Evolutionary conservation across 768 basidiomycete genomes (phyloP).

Genomic region (Tylopilus felleus): DNA sequence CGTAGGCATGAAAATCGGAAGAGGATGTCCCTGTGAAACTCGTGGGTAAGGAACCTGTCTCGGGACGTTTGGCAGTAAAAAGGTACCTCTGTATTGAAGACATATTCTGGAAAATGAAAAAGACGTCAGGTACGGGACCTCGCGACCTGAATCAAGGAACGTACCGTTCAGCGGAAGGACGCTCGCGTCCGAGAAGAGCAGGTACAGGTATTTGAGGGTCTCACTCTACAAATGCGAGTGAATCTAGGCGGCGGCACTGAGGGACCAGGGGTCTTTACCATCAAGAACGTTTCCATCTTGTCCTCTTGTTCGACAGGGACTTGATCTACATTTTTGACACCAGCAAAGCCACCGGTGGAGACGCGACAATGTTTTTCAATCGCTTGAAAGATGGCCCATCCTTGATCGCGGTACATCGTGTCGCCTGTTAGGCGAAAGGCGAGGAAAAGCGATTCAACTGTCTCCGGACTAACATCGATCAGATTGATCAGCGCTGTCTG

Average conservation of each 20-base stretch:
- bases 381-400: slow-evolving; percentile 87
- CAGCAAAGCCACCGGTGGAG: slow-evolving; percentile 79
- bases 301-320: slow-evolving; percentile 68
- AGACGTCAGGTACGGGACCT: slow-evolving; percentile 6
- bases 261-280: slow-evolving; percentile 48
- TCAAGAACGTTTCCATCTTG: slow-evolving; percentile 94
- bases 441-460: slow-evolving; percentile 89
- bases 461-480: slow-evolving; percentile 69
- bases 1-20: slow-evolving; percentile 64
- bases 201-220: slow-evolving; percentile 87
- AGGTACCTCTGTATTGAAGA: slow-evolving; percentile 88
- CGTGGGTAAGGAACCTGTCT: not conserved
- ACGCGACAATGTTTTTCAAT: slow-evolving; percentile 82
- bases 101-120: slow-evolving; percentile 52
- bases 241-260: not conserved
- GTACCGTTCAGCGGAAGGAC: slow-evolving; percentile 72
- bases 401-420: slow-evolving; percentile 71
- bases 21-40: slow-evolving; percentile 54
- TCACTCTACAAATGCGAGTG: slow-evolving; percentile 54
- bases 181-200: slow-evolving; percentile 74
- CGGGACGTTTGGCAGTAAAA: not conserved
- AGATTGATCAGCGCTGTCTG: not conserved
- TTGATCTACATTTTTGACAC: slow-evolving; percentile 80
- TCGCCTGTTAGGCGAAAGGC: slow-evolving; percentile 91
- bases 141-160: slow-evolving; percentile 28